These are phyloP conservation scores for Boechera stricta DNA, from an alignment of 345 rosid species.

Conservation along the genomic window DNA sequence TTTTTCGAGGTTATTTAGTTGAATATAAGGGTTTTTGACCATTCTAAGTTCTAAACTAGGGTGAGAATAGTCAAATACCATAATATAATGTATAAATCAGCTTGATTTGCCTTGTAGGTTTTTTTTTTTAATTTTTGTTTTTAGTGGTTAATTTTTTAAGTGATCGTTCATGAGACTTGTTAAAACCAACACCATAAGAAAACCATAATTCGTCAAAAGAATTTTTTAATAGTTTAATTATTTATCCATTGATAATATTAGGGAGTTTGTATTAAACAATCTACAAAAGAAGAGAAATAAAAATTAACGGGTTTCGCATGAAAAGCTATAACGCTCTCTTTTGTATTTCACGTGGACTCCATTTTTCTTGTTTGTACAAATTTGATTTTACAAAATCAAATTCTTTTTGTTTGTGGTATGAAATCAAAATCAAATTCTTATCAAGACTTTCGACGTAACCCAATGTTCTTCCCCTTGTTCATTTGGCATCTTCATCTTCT, in stretches of 20 bases:
- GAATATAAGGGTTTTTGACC: constrained; percentile 3
- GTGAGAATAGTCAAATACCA: constrained; percentile 19
- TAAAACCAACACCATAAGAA: background rate
- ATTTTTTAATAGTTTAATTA: background rate
- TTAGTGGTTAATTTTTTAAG: background rate
- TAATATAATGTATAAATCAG: background rate
- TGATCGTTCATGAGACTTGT: background rate
- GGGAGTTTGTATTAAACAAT: background rate
- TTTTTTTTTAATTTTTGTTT: background rate
- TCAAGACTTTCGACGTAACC: constrained; percentile 13
- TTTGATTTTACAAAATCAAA: constrained; percentile 14
- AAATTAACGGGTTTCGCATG: background rate
- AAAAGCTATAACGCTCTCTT: constrained; percentile 1
- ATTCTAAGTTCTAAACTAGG: background rate
- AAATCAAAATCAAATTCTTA: background rate
- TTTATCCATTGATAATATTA: background rate
- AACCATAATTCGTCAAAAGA: background rate
- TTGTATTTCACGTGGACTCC: constrained; percentile 16
- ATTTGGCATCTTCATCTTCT: constrained; percentile 20
- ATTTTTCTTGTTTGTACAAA: constrained; percentile 21
- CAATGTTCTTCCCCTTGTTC: constrained; percentile 22
- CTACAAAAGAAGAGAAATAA: background rate
- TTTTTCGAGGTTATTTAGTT: background rate
- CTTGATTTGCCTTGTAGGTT: constrained; percentile 4
- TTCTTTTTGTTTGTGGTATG: background rate